phyloP scores from a whole-genome alignment of 2,329 filamentous ascomycete genomes.

The Lachnellula subtilissima region DNA sequence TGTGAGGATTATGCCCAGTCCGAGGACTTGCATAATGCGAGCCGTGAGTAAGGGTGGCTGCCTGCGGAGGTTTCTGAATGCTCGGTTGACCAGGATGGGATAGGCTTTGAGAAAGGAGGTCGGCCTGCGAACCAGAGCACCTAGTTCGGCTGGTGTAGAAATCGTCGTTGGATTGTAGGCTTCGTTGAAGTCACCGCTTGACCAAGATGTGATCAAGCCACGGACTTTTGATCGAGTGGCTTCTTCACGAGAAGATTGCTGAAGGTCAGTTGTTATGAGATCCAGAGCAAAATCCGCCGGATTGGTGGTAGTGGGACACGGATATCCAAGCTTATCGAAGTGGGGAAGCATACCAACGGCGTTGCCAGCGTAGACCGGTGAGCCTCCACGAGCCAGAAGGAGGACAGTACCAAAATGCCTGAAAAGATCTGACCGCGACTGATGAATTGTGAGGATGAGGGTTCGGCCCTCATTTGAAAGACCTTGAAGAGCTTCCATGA shows the following conservation, averaged over 20 bases:
- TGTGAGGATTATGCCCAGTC: constrained; percentile 56
- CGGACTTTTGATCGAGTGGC: constrained; percentile 59
- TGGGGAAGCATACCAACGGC: constrained; percentile 61
- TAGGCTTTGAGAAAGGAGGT: constrained; percentile 59
- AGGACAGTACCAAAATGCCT: constrained; percentile 66
- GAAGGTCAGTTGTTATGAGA: constrained; percentile 70
- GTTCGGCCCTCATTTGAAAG: constrained; percentile 70
- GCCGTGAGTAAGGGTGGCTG: constrained; percentile 61
- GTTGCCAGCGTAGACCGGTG: constrained; percentile 61
- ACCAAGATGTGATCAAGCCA: constrained; percentile 57
- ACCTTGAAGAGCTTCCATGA: constrained; percentile 67
- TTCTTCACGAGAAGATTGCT: constrained; percentile 57
- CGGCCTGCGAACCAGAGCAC: constrained; percentile 59
- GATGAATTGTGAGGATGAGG: constrained; percentile 72
- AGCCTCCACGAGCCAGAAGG: constrained; percentile 65
- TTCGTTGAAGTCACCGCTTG: constrained; percentile 19
- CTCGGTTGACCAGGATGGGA: constrained; percentile 62
- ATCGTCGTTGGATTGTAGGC: constrained; percentile 22
- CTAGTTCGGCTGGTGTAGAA: constrained; percentile 66
- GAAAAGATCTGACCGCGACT: constrained; percentile 70
- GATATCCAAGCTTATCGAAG: constrained; percentile 54
- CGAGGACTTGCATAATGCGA: constrained; percentile 62
- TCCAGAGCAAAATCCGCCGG: constrained; percentile 75
- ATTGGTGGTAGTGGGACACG: constrained; percentile 66
- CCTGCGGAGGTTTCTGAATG: constrained; percentile 63